A percentile compares a stretch with the other conserved stretches of the same genome.
Conservation (phyloP, 352 stramenopile genomes). For the Globisporangium recalcitrans region DNA sequence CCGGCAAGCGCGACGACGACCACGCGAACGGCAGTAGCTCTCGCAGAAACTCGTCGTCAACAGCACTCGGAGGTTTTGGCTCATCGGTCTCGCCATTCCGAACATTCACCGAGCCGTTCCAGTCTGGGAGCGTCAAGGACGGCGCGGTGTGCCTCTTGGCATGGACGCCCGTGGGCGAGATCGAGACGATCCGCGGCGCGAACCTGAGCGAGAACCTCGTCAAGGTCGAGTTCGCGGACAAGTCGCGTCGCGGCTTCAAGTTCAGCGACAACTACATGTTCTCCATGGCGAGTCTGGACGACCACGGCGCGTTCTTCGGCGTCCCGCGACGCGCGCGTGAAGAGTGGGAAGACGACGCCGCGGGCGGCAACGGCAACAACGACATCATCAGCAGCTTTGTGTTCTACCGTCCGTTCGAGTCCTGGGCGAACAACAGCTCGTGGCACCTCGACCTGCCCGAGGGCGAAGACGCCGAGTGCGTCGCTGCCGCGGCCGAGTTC, state of each 20-base stretch:
- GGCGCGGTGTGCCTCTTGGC: constrained; percentile 47
- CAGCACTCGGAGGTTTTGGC: background rate
- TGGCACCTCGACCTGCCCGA: constrained; percentile 69
- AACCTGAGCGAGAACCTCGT: constrained; percentile 68
- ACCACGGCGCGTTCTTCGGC: constrained; percentile 71
- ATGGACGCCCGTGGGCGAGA: constrained; percentile 76
- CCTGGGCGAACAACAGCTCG: constrained; percentile 74
- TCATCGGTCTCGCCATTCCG: constrained; percentile 18
- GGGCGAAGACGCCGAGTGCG: constrained; percentile 68
- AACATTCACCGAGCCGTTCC: constrained; percentile 58
- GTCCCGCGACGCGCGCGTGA: constrained; percentile 54
- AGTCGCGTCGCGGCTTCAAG: constrained; percentile 78
- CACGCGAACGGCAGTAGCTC: constrained; percentile 1
- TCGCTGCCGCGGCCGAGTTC: constrained; percentile 56
- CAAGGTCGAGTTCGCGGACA: constrained; percentile 80
- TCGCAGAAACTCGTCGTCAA: background rate
- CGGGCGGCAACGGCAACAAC: constrained; percentile 23
- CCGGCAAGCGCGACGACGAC: constrained; percentile 2
- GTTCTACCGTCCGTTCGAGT: constrained; percentile 83
- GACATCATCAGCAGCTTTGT: constrained; percentile 67
- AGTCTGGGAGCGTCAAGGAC: constrained; percentile 48
- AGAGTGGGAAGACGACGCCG: constrained; percentile 53
- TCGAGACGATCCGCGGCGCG: constrained; percentile 68
- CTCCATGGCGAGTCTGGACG: constrained; percentile 65
- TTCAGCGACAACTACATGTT: constrained; percentile 85